Percentiles rank a stretch among this genome's conserved stretches.
These are phyloP conservation scores for Nemania abortiva DNA, from an alignment of 2,329 filamentous ascomycete genomes.

Conservation along the genomic window DNA sequence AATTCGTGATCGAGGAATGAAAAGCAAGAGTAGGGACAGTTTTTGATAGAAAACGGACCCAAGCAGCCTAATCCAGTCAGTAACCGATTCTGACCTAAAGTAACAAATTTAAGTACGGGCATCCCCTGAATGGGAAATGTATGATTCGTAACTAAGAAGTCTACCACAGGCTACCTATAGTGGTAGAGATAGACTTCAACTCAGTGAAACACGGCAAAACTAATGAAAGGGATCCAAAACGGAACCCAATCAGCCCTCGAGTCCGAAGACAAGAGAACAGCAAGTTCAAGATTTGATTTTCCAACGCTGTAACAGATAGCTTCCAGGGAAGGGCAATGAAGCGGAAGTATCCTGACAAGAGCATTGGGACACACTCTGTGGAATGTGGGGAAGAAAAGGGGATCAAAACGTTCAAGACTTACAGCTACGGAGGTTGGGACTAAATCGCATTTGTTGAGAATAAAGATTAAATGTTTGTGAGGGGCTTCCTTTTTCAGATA, in stretches of 20 bases:
- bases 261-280: conserved; percentile 73
- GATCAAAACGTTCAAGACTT: conserved; percentile 62
- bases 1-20: conserved; percentile 93
- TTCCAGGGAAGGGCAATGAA: conserved; percentile 74
- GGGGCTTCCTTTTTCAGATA: conserved; percentile 93
- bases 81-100: neutral
- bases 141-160: conserved; percentile 99
- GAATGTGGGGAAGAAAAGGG: conserved; percentile 26
- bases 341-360: conserved; percentile 88
- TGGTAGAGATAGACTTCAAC: conserved; percentile 88
- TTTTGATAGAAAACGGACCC: conserved; percentile 89
- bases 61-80: conserved; percentile 72
- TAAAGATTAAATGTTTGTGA: conserved; percentile 86
- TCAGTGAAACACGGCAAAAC: conserved; percentile 87
- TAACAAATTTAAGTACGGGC: conserved; percentile 13
- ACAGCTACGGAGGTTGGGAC: conserved; percentile 94
- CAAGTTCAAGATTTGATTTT: conserved; percentile 84
- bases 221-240: conserved; percentile 89
- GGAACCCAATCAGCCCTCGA: conserved; percentile 77
- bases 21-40: conserved; percentile 96
- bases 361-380: conserved; percentile 67
- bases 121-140: conserved; percentile 68
- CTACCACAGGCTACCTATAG: conserved; percentile 75
- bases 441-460: conserved; percentile 92
- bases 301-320: conserved; percentile 99